Percentiles rank a stretch among this genome's conserved stretches.
These are phyloP conservation scores for Fusarium sp. DNA, from an alignment of 2,329 filamentous ascomycete genomes.

Conservation along the genomic window DNA sequence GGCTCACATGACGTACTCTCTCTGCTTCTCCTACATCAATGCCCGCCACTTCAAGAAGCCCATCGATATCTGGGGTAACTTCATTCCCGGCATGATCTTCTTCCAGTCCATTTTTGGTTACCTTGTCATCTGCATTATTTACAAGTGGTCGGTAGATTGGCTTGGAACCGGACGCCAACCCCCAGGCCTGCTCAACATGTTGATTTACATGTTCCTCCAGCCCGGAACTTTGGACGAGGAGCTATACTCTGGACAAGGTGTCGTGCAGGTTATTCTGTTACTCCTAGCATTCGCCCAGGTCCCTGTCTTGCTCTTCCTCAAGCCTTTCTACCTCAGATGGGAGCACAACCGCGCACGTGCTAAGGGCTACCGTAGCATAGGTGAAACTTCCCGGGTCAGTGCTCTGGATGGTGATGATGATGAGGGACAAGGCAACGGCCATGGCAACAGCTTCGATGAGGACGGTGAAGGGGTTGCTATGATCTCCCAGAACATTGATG, in stretches of 20 bases:
- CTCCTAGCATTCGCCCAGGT: slow-evolving; percentile 89
- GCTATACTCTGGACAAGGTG: slow-evolving; percentile 84
- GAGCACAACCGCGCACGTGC: slow-evolving; percentile 93
- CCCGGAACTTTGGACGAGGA: slow-evolving; percentile 82
- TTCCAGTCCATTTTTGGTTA: slow-evolving; percentile 99
- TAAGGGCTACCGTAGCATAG: slow-evolving; percentile 92
- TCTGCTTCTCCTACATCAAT: slow-evolving; percentile 94
- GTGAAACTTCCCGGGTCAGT: slow-evolving; percentile 89
- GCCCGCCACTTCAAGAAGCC: slow-evolving; percentile 94
- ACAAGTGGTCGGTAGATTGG: slow-evolving; percentile 98
- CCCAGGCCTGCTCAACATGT: slow-evolving; percentile 95
- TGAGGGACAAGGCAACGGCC: slow-evolving; percentile 66
- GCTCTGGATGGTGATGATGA: slow-evolving; percentile 93
- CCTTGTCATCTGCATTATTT: slow-evolving; percentile 92
- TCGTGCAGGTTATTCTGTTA: slow-evolving; percentile 83
- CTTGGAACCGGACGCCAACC: slow-evolving; percentile 73
- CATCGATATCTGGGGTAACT: slow-evolving; percentile 98
- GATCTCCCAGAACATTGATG: slow-evolving; percentile 88
- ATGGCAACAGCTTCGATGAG: slow-evolving; percentile 72
- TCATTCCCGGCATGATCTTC: slow-evolving; percentile 98
- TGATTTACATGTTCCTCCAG: slow-evolving; percentile 99
- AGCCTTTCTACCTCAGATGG: slow-evolving; percentile 94
- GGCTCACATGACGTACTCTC: slow-evolving; percentile 98
- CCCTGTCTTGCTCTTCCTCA: slow-evolving; percentile 91
- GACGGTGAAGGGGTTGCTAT: slow-evolving; percentile 89